Evolutionary conservation across 306 rosid genomes (phyloP).

Genomic region (Prunus padus): DNA sequence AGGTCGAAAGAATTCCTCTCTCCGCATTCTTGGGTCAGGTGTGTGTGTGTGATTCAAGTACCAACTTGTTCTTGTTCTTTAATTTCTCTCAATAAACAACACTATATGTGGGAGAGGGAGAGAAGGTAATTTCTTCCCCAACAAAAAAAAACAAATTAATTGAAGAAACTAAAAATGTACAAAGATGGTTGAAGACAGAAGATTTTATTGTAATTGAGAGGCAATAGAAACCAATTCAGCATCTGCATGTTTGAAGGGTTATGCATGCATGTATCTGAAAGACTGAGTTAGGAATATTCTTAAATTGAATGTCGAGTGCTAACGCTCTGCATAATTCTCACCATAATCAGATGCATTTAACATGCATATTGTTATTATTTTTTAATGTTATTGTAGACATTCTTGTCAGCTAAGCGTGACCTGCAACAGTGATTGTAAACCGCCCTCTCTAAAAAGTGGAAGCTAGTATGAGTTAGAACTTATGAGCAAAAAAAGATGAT

Average conservation of each 20-base stretch:
- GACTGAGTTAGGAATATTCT: not conserved
- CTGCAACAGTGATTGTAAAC: not conserved
- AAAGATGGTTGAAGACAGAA: not conserved
- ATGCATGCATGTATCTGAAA: not conserved
- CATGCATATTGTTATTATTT: not conserved
- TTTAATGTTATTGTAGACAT: not conserved
- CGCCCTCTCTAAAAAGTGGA: not conserved
- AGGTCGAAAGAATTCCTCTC: conserved; percentile 12
- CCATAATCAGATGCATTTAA: not conserved
- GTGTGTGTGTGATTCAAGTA: not conserved
- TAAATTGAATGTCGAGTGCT: not conserved
- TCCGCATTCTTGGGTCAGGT: conserved; percentile 10
- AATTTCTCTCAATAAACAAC: conserved; percentile 3
- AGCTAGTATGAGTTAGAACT: not conserved
- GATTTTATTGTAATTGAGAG: not conserved
- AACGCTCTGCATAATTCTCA: not conserved
- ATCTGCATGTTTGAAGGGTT: not conserved
- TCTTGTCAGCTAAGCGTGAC: not conserved
- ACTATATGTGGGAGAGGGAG: not conserved
- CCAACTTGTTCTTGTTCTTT: not conserved
- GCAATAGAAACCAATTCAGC: not conserved
- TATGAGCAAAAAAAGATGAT: not conserved
- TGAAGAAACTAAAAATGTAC: not conserved
- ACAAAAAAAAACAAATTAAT: not conserved
- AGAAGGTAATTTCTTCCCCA: not conserved